Base-by-base conservation (phyloP, 2,329 filamentous ascomycete genomes). In the Tolypocladium amazonense region DNA sequence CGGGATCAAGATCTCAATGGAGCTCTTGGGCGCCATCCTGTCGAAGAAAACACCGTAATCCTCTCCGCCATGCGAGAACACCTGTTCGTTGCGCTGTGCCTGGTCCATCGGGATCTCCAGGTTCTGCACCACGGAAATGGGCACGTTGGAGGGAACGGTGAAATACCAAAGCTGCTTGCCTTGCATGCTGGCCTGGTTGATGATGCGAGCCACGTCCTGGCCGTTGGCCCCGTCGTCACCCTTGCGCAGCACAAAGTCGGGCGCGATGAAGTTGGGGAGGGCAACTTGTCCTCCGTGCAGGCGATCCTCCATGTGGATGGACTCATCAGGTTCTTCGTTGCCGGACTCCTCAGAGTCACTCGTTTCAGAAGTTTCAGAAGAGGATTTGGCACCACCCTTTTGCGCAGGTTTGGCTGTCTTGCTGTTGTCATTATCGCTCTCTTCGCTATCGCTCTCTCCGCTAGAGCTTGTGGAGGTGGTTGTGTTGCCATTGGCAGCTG, bases 131-230 rank as follows among this genome's bases (percentile, higher is more conserved):
- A 87, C 79, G 14, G 82, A 84, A 60, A 92, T 80, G n/a, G 88
- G 84, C 3, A 91, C 75, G 14, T 83, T 84, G 7, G 85, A 81
- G 2, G 89, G 89, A 4, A 87, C 86, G 12, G 87, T 89, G 66
- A 92, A 90, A 70, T 91, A 89, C 89, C 88, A 92, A 61, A 92
- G 78, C 70, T 92, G 86, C 76, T 90, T 91, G 63, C 86, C 87
- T 59, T 84, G 76, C 9, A 87, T 70, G 65, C 83, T 82, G 59
- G 80, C 79, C 60, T 82, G 77, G 66, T 76, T 80, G 66, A 89
- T 84, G 58, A 87, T 72, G 27, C 81, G 75, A 11, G 79, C 71
- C 61, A 83, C 72, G 67, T 82, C 74, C 65, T 79, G 71, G 68
- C 76, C 69, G 27, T 70, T 72, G 61, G 69, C 63, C n/a, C 69